Evolutionary conservation across 345 rosid species (phyloP).

Genomic region (Garcia nutans): DNA sequence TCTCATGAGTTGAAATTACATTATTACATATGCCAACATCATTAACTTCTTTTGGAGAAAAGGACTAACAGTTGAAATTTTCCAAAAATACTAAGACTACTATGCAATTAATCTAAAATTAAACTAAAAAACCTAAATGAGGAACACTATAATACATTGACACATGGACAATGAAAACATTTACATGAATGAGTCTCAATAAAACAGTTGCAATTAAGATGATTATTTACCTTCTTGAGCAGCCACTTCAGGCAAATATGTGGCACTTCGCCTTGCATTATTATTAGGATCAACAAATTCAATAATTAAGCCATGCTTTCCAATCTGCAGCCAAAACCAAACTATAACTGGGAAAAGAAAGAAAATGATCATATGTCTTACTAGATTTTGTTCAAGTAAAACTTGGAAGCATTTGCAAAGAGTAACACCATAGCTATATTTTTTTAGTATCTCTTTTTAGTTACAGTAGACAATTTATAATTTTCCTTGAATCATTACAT

Average conservation of each 20-base stretch:
- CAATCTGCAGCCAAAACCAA: conserved; percentile 51
- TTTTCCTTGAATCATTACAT: background rate
- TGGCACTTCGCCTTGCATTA: conserved; percentile 71
- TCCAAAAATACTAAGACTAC: background rate
- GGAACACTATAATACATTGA: background rate
- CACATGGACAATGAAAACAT: background rate
- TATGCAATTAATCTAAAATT: background rate
- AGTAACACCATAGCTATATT: background rate
- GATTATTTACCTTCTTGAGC: conserved; percentile 77
- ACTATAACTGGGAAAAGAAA: background rate
- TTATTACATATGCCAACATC: background rate
- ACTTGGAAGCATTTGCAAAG: background rate
- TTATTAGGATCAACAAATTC: conserved; percentile 79
- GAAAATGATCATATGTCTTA: background rate
- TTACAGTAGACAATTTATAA: too few species aligned
- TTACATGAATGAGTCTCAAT: background rate
- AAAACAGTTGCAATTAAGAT: conserved; percentile 3
- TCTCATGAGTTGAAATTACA: background rate
- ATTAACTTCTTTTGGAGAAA: background rate
- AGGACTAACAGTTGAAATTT: background rate
- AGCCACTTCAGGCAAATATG: conserved; percentile 96
- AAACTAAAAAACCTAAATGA: background rate
- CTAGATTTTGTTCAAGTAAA: background rate
- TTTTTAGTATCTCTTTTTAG: too few species aligned
- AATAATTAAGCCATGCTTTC: conserved; percentile 89